Evolutionary conservation across 2,329 filamentous ascomycete genomes (phyloP), one percentile per base, ranked within the genome.

Genomic region (Trichoderma aggressivum): DNA sequence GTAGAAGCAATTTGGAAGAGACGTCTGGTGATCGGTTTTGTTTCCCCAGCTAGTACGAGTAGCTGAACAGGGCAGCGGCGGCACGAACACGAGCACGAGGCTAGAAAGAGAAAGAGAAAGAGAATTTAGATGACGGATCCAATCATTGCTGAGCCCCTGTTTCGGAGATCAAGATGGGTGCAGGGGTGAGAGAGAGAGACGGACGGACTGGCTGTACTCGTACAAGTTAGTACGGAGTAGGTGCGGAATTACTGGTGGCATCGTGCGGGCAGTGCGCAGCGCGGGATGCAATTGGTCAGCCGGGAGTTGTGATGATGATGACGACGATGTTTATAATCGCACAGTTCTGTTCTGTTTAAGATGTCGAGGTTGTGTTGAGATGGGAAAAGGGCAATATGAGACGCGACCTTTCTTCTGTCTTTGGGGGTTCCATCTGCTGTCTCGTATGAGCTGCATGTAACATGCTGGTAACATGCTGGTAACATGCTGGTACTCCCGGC

Each of bases 141-240:
- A 56, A 36, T 36, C n/a, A 39, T 28, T 66, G 47, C 63, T 66
- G 30, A 66, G 63, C 63, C 55, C 64, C 53, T 68, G 64, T 68
- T 68, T 68, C 64, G 64, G 64, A 47, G 64, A 68, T 68, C 64
- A 59, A 68, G 64, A 68, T 47, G 64, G 64, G 34, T 16, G 55
- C 36, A 59, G 36, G 64, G 64, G 55, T 24, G 3, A 66, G 28
- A 56, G 10, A 63, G 47, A 53, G 21, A 11, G 47, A 50, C 18
- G 43, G 43, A 21, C n/a, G 21, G 43, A n/a, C n/a, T 50, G 43
- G n/a, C n/a, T n/a, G n/a, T n/a, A n/a, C n/a, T n/a, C n/a, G n/a
- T n/a, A n/a, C n/a, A n/a, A n/a, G n/a, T n/a, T n/a, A n/a, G n/a
- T n/a, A n/a, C n/a, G n/a, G n/a, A n/a, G n/a, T 50, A 21, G 3